Evolutionary conservation across 768 basidiomycete species (phyloP).

Genomic region (Tulasnella sp.): DNA sequence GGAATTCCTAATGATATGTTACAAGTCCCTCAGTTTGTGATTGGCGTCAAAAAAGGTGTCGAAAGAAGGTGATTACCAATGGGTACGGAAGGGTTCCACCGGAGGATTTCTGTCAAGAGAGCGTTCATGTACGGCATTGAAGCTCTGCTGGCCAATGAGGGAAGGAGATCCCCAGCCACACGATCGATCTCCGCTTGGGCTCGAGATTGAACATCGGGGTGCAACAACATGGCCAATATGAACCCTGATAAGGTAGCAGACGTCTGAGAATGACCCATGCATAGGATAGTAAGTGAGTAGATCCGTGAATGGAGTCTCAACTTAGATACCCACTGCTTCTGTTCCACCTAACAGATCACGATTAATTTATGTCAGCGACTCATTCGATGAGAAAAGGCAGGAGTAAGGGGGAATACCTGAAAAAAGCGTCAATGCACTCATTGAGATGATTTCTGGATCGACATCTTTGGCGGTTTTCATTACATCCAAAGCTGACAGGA

Average conservation of each 20-base stretch:
- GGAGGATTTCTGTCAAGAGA: constrained; percentile 15
- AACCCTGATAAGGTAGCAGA: constrained; percentile 17
- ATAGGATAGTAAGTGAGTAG: not conserved
- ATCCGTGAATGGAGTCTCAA: not conserved
- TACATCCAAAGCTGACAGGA: too few species aligned
- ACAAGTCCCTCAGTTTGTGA: too few species aligned
- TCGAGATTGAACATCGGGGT: constrained; percentile 23
- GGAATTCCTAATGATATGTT: too few species aligned
- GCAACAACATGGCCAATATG: constrained; percentile 23
- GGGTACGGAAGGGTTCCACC: constrained; percentile 17
- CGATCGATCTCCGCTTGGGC: constrained; percentile 32
- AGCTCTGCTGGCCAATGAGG: constrained; percentile 19
- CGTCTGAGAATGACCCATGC: constrained; percentile 10
- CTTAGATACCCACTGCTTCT: not conserved
- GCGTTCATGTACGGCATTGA: constrained; percentile 20
- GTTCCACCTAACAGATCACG: not conserved
- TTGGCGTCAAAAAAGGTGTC: too few species aligned
- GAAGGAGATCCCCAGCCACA: constrained; percentile 26
- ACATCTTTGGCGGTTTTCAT: too few species aligned
- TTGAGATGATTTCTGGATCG: not conserved
- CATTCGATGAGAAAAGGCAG: too few species aligned
- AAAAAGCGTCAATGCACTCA: not conserved
- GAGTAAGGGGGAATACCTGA: too few species aligned
- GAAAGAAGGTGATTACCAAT: not conserved
- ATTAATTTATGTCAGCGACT: too few species aligned